These are phyloP conservation scores for Russula foetens DNA, from an alignment of 768 basidiomycete genomes.

Conservation along the genomic window DNA sequence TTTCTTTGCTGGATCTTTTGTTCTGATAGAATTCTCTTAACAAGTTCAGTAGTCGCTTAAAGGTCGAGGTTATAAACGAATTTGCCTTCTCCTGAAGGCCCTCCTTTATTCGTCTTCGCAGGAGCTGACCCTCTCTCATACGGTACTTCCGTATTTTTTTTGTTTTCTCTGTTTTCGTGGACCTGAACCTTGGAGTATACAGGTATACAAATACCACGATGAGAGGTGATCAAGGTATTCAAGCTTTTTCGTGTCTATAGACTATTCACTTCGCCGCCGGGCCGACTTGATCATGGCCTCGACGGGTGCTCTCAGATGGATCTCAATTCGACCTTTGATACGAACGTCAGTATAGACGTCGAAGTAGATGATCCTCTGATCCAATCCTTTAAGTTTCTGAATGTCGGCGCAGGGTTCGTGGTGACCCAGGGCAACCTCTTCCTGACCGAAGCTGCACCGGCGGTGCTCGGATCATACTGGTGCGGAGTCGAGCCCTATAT, in stretches of 20 bases:
- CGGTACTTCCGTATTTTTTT: too few species aligned
- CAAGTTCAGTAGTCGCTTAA: too few species aligned
- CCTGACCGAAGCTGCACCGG: slow-evolving; percentile 48
- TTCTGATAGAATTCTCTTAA: too few species aligned
- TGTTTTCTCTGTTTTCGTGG: neutral
- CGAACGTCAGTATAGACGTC: neutral
- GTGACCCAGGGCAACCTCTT: slow-evolving; percentile 56
- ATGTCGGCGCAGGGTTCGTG: slow-evolving; percentile 45
- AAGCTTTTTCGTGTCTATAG: neutral
- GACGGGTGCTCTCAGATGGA: neutral
- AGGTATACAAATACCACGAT: too few species aligned
- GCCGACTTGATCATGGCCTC: neutral
- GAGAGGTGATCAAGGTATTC: too few species aligned
- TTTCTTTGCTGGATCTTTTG: too few species aligned
- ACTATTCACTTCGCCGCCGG: too few species aligned
- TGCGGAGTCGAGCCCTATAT: slow-evolving; percentile 20
- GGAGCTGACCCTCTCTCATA: too few species aligned
- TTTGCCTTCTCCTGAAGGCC: too few species aligned
- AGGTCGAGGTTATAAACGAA: too few species aligned
- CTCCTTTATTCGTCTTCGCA: too few species aligned
- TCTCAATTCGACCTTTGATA: slow-evolving; percentile 1
- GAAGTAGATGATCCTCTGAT: neutral
- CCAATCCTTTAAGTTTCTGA: slow-evolving; percentile 39
- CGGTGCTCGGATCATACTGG: slow-evolving; percentile 52
- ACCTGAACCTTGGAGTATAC: too few species aligned